phyloP scores from a whole-genome alignment of 176 grass and related monocot species.

The bread wheat (Triticum aestivum) region IWGSC_CS_RefSeq_v2.1 NC_057814.1:118669149-118669648 shows the following conservation, averaged over 20 bases:
- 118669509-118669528: neutral
- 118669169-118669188: neutral
- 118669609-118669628: too few relatives aligned
- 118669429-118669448: slow-evolving; percentile 30
- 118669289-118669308: neutral
- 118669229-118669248: neutral
- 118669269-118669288: neutral
- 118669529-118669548: neutral
- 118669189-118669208: neutral
- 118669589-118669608: too few relatives aligned
- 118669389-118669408: neutral
- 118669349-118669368: too few relatives aligned
- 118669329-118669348: too few relatives aligned
- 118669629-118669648: too few relatives aligned
- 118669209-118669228: neutral
- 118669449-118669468: neutral
- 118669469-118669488: neutral
- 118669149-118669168: neutral
- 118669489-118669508: slow-evolving; percentile 2
- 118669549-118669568: too few relatives aligned
- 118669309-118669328: too few relatives aligned
- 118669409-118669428: neutral
- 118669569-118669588: too few relatives aligned
- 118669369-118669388: neutral
- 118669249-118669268: neutral